Evolutionary conservation across 108 stramenopile species (phyloP).

Genomic region (Discostella stelligeroides): DNA sequence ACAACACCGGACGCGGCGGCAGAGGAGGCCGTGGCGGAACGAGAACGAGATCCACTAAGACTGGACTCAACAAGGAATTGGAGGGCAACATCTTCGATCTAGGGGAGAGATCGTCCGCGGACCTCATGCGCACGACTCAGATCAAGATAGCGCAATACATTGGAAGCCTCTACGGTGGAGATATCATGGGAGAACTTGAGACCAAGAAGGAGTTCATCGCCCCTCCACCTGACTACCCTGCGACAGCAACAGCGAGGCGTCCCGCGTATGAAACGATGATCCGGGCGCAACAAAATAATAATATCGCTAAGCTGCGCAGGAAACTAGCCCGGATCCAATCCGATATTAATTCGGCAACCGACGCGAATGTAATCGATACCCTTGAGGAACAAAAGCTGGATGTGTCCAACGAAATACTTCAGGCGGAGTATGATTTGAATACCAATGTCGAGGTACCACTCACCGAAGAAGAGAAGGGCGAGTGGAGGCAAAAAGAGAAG

Average conservation of each 20-base stretch:
- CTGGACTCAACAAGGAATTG: conserved; percentile 15
- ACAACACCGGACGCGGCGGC: neutral
- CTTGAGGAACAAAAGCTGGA: conserved; percentile 9
- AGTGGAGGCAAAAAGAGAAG: neutral
- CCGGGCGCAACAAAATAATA: conserved; percentile 8
- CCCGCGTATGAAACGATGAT: conserved; percentile 12
- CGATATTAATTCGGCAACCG: neutral
- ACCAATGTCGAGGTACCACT: neutral
- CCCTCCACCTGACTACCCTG: conserved; percentile 6
- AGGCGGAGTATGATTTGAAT: neutral
- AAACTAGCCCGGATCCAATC: neutral
- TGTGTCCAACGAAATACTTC: neutral
- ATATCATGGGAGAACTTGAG: conserved; percentile 22
- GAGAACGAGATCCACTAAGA: neutral
- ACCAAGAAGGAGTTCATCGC: conserved; percentile 20
- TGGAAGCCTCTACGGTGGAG: conserved; percentile 12
- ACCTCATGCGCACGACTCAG: conserved; percentile 15
- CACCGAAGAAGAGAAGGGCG: neutral
- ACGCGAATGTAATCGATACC: neutral
- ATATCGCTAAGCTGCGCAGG: neutral
- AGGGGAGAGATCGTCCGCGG: conserved; percentile 17
- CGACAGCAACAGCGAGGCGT: neutral
- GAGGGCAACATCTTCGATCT: conserved; percentile 21
- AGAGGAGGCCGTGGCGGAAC: neutral
- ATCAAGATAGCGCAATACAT: conserved; percentile 20